Evolutionary conservation across 2,329 filamentous ascomycete genomes (phyloP), one percentile per base, ranked within the genome.

Genomic region (Sporothrix brunneoviolacea): DNA sequence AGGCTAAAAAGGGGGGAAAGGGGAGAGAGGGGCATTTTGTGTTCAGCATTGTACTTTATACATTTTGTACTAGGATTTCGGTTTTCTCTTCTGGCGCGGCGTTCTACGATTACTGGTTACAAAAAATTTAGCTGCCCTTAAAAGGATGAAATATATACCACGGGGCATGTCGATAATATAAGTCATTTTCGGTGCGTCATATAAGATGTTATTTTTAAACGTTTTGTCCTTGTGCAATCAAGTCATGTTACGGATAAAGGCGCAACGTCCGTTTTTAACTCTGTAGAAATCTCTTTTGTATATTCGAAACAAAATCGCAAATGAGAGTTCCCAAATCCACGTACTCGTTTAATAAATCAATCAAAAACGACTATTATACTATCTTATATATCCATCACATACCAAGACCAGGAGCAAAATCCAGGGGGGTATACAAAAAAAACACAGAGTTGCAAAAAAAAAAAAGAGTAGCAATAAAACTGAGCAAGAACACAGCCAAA

Each of bases 361-460:
- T 13, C 19, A n/a, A 49, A 13, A 48, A 41, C 16, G 37, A 49
- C 37, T 42, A 46, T 46, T 37, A 41, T 24, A 41, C 35, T 37
- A 44, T 49, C 45, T 45, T 39, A 52, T 43, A 53, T 35, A 51
- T 30, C 50, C 43, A 13, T 18, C 42, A 46, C 48, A 54, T 57
- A 55, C 47, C 48, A 50, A 51, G 39, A 54, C 40, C 36, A 41
- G 35, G 35, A 41, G 39, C 28, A 49, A 35, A 30, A 52, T 54
- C 53, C 53, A 53, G 47, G 53, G 49, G 57, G 59, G 62, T 64
- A 64, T 63, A 60, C 48, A 49, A 51, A 52, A 47, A 41, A 22
- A 4, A n/a, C n/a, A n/a, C n/a, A n/a, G n/a, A n/a, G n/a, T n/a
- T n/a, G n/a, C n/a, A n/a, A 38, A 27, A 48, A 41, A 6, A 42